Evolutionary conservation across 176 grass and related monocot genomes (phyloP).

Genomic region (Themeda triandra): DNA sequence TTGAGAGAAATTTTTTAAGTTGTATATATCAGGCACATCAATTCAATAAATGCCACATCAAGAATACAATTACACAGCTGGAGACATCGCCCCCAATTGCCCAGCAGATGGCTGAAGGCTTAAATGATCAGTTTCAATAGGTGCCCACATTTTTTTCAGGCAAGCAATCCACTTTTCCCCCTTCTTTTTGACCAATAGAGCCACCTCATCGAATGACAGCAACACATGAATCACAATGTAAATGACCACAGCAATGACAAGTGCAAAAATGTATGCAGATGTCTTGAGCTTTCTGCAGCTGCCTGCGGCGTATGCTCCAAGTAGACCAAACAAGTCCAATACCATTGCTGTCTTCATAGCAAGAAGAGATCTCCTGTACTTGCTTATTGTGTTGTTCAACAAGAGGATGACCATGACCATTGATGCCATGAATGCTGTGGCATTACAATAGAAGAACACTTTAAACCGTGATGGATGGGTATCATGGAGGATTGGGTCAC

Average conservation of each 20-base stretch:
- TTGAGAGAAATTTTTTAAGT: background rate
- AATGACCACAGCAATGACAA: background rate
- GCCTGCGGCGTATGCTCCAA: background rate
- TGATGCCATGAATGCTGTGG: slow-evolving; percentile 2
- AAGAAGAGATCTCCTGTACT: background rate
- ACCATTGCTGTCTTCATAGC: slow-evolving; percentile 6
- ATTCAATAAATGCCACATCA: slow-evolving; percentile 9
- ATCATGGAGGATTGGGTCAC: background rate
- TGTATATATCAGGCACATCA: background rate
- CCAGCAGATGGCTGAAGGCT: background rate
- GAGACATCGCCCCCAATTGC: background rate
- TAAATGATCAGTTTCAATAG: slow-evolving; percentile 1
- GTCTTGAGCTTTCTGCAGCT: background rate
- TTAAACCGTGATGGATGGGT: background rate
- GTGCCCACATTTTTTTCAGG: background rate
- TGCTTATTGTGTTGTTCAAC: slow-evolving; percentile 1
- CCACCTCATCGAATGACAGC: slow-evolving; percentile 28
- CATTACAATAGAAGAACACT: background rate
- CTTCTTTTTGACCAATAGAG: background rate
- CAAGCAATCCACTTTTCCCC: slow-evolving; percentile 1
- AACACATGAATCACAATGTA: slow-evolving; percentile 13
- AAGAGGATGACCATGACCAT: background rate
- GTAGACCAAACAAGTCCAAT: background rate
- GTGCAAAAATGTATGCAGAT: background rate
- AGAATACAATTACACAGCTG: background rate